Base-by-base conservation (phyloP, 1,139 yeast species). In the Kodamaea suecica region DNA sequence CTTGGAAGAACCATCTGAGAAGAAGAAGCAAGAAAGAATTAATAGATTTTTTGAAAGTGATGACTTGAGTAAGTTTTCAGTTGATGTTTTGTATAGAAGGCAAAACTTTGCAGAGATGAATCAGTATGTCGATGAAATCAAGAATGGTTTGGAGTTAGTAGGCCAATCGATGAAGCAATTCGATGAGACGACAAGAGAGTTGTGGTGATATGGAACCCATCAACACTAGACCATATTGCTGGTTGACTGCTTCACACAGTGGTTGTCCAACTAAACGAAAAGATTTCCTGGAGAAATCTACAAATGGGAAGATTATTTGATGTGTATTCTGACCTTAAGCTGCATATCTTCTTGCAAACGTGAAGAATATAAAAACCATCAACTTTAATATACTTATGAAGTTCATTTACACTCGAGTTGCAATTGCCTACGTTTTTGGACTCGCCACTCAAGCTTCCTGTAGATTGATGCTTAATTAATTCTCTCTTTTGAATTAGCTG, bases 121-220 rank as follows among this genome's bases (percentile, higher is more conserved):
- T 37, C 48, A 51, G 24, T 67, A 65, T 33, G 63, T 69, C 5
- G 56, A 52, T 20, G 69, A 66, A 9, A 63, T 70, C 11, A 59
- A 58, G 36, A 45, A 43, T 15, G 57, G 57, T 31, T 50, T 70
- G 36, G 59, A 52, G 14, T 54, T 42, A 9, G 70, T 70, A 26
- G 66, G 69, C 3, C 59, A 55, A 17, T 50, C 62, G n/a, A 67
- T 70, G 73, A 64, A 66, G 50, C 49, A 53, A 27, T 68, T 69
- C 42, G 74, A 68, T 38, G 65, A 59, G 29, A 56, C 63, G 3
- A 59, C 66, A 9, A 51, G 58, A 38, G 67, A 63, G 29, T 49
- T 62, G 30, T 68, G 73, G 73, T 44, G 20, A 17, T 10, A 17
- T 21, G 12, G 7, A n/a, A n/a, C n/a, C n/a, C n/a, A n/a, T n/a